Base-by-base conservation (phyloP, 306 rosid genomes). In the Potentilla sterilis region DNA sequence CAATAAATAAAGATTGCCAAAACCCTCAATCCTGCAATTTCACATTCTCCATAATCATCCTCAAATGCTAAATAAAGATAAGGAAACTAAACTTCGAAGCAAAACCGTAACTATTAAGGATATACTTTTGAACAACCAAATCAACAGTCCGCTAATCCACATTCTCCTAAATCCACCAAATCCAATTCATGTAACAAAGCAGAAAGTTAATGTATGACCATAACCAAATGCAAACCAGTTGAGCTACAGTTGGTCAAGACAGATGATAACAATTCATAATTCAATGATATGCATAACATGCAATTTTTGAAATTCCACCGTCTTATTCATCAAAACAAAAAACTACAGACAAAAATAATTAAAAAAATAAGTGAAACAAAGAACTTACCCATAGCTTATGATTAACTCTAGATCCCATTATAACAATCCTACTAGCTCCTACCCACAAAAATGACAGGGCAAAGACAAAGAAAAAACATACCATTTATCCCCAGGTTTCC, bases 321-420 rank as follows among this genome's bases (percentile, higher is more conserved):
- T 1, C 28, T 28, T 28, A 28, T 0, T 28, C 28, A 28, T 28
- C 28, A 28, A 28, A 28, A 28, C 28, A 28, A 28, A 28, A 28
- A 28, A 28, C 28, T 28, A 0, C 28, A 28, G 28, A 28, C 28
- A 28, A 28, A 28, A 28, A 28, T 0, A 28, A 28, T 28, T 28
- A 28, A 28, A 28, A 28, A 28, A 28, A 28, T 28, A 28, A 28
- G 28, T 28, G 28, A 61, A 62, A 75, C 47, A 77, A 75, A 83
- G 54, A 78, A 70, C 57, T 75, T 57, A 10, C 76, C 51, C 75
- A 81, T 76, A 64, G 72, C 44, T 49, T 77, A 84, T 76, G 76
- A 81, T 22, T 63, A 64, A 7, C 9, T 49, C 51, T 21, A 32
- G 67, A 13, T 10, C 34, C 51, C 18, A 67, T 4, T 40, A n/a